phyloP scores from a whole-genome alignment of 805 yeast genomes.

The Kregervanrija fluxuum region DNA sequence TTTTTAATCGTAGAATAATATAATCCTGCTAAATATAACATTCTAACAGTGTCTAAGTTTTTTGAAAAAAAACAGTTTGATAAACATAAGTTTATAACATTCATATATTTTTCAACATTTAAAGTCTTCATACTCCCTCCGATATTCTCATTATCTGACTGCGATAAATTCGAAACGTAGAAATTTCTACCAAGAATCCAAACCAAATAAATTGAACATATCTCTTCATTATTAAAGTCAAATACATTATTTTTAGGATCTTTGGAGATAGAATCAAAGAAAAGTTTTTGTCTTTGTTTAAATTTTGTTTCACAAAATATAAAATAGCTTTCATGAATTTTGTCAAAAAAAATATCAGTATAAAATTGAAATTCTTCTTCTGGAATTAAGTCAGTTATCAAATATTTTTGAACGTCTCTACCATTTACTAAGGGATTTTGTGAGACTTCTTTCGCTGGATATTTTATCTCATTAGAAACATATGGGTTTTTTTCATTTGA shows the following conservation, averaged over 20 bases:
- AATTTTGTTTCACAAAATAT: constrained; percentile 28
- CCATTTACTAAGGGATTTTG: not conserved
- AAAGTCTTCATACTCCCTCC: no score
- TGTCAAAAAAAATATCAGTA: constrained; percentile 27
- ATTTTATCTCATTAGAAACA: no score
- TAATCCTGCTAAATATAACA: constrained; percentile 28
- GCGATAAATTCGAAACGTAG: constrained; percentile 2
- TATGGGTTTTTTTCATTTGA: not conserved
- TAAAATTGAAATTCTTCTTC: constrained; percentile 23
- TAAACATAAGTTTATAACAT: constrained; percentile 28
- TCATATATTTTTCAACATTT: constrained; percentile 16
- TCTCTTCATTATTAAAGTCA: constrained; percentile 15
- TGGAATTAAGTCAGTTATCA: constrained; percentile 19
- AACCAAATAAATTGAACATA: constrained; percentile 33
- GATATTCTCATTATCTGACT: constrained; percentile 2
- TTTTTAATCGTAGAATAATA: constrained; percentile 29
- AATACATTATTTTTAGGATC: not conserved
- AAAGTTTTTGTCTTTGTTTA: constrained; percentile 20
- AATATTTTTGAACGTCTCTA: constrained; percentile 2
- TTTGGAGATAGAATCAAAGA: constrained; percentile 20
- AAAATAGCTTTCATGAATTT: constrained; percentile 30
- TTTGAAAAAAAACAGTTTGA: constrained; percentile 29
- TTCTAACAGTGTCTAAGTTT: constrained; percentile 27
- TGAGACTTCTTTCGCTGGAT: no score
- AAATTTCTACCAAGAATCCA: constrained; percentile 26